Conservation (phyloP, 2,329 filamentous ascomycete species). For the Botrytis elliptica region DNA sequence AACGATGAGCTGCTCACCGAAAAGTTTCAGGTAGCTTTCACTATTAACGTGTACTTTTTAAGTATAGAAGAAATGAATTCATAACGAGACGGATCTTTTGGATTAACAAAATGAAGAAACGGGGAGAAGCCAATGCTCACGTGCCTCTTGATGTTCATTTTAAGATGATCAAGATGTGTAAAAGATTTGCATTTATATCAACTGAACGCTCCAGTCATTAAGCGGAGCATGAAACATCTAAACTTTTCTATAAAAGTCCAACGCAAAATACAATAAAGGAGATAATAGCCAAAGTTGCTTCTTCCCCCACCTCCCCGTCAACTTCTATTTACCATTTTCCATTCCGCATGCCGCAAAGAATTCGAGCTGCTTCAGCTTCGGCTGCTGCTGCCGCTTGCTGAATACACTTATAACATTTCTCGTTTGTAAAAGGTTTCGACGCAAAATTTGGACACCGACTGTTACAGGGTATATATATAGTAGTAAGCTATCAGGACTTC, state of each 20-base stretch:
- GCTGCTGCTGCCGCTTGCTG: neutral
- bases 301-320: neutral
- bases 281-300: neutral
- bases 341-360: neutral
- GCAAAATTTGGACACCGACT: fast-evolving
- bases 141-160: neutral
- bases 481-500: too few relatives aligned
- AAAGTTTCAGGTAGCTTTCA: too few relatives aligned
- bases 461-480: too few relatives aligned
- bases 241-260: neutral
- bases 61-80: too few relatives aligned
- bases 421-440: neutral
- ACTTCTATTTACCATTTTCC: neutral
- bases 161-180: neutral
- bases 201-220: neutral
- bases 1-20: too few relatives aligned
- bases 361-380: neutral
- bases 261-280: neutral
- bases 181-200: neutral
- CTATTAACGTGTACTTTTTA: too few relatives aligned
- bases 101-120: too few relatives aligned
- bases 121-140: neutral
- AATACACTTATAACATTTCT: neutral
- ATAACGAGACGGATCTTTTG: too few relatives aligned
- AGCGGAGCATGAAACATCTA: neutral